Conservation (phyloP, 306 rosid genomes). For the Cicer chorassanicum region DNA sequence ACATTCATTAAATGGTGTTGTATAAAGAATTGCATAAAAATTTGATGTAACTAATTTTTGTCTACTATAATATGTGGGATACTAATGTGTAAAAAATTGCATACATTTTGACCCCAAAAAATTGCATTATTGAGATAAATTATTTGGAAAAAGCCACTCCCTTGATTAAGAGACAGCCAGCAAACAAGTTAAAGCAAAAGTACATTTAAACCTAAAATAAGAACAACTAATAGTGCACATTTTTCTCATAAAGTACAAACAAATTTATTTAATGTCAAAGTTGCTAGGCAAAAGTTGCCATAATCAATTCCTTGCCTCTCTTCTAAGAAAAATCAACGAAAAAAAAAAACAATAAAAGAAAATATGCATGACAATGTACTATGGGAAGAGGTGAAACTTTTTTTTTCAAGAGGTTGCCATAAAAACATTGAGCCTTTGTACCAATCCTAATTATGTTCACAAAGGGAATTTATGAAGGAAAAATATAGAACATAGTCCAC, state of each 20-base stretch:
- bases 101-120: too few species aligned
- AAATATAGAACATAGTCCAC: not conserved
- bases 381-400: constrained; percentile 22
- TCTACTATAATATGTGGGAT: too few species aligned
- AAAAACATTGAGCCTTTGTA: constrained; percentile 15
- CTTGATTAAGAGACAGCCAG: too few species aligned
- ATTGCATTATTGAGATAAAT: too few species aligned
- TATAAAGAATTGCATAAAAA: not conserved
- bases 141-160: too few species aligned
- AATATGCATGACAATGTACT: not conserved
- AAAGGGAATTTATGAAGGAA: constrained; percentile 9
- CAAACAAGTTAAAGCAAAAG: constrained; percentile 24
- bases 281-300: constrained; percentile 24
- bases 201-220: constrained; percentile 3
- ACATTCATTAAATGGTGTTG: not conserved
- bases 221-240: not conserved
- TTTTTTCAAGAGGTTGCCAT: not conserved
- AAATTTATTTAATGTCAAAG: constrained; percentile 16
- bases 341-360: not conserved
- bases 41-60: not conserved
- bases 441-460: constrained; percentile 28
- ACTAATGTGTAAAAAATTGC: too few species aligned
- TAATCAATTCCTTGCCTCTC: constrained; percentile 5
- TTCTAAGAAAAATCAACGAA: not conserved
- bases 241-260: constrained; percentile 6